Percentiles rank a stretch among this genome's conserved stretches.
phyloP scores from a whole-genome alignment of 352 stramenopile species.

The Globisporangium iwayamae region DNA sequence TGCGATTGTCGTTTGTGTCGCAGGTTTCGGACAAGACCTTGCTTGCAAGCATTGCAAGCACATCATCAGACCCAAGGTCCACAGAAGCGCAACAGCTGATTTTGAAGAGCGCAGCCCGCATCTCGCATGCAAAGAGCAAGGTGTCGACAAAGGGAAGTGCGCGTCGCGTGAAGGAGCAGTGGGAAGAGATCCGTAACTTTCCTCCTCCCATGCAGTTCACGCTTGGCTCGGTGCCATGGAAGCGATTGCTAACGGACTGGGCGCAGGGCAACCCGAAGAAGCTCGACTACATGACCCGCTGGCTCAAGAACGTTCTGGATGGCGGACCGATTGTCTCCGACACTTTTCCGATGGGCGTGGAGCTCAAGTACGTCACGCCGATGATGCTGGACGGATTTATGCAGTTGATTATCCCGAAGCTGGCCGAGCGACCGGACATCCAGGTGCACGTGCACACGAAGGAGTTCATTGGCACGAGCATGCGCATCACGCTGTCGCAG shows the following conservation, averaged over 20 bases:
- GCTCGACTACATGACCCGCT: constrained; percentile 88
- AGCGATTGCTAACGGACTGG: constrained; percentile 83
- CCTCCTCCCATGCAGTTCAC: constrained; percentile 80
- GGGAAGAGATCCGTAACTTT: constrained; percentile 87
- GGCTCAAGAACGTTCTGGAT: constrained; percentile 87
- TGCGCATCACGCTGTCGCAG: constrained; percentile 82
- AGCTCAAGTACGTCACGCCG: constrained; percentile 87
- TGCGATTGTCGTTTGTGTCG: constrained; percentile 13
- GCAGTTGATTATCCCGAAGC: constrained; percentile 86
- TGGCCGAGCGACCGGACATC: constrained; percentile 77
- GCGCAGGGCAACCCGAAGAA: constrained; percentile 88
- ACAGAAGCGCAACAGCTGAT: constrained; percentile 65
- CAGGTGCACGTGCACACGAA: constrained; percentile 89
- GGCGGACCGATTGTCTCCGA: constrained; percentile 82
- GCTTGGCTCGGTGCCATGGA: constrained; percentile 81
- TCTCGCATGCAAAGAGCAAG: constrained; percentile 67
- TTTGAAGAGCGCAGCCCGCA: constrained; percentile 62
- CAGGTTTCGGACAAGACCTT: constrained; percentile 17
- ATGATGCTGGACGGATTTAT: constrained; percentile 91
- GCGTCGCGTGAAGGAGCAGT: constrained; percentile 83
- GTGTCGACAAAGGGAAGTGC: constrained; percentile 71
- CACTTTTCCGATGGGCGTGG: constrained; percentile 84
- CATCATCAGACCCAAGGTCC: constrained; percentile 41
- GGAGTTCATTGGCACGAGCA: constrained; percentile 88
- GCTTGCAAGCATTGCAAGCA: constrained; percentile 10